phyloP scores from a whole-genome alignment of 2,329 filamentous ascomycete genomes.

The Ceratocystis colombiana region DNA sequence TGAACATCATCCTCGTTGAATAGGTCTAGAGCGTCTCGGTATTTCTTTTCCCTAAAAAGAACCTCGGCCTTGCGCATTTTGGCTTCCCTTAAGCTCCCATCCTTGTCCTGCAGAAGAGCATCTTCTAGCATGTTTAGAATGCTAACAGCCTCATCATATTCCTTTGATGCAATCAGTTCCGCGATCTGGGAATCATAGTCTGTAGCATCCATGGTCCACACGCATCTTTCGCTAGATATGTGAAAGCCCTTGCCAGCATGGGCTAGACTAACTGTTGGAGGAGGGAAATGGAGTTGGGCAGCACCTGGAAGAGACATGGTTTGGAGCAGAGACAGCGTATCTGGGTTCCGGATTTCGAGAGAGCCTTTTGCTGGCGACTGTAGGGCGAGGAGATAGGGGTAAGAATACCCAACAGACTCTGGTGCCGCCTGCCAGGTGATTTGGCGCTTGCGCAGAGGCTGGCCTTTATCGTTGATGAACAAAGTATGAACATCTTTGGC shows the following conservation, averaged over 20 bases:
- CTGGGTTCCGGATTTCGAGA: conserved; percentile 84
- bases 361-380: conserved; percentile 73
- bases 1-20: conserved; percentile 77
- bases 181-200: conserved; percentile 86
- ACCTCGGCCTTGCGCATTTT: conserved; percentile 85
- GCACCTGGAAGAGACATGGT: conserved; percentile 73
- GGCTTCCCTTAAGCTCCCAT: conserved; percentile 67
- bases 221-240: conserved; percentile 77
- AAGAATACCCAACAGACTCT: conserved; percentile 88
- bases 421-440: conserved; percentile 87
- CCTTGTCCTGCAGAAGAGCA: conserved; percentile 75
- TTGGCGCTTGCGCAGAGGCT: conserved; percentile 70
- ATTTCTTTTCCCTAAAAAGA: conserved; percentile 74
- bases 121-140: conserved; percentile 84
- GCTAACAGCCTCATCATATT: conserved; percentile 86
- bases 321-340: conserved; percentile 82
- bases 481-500: conserved; percentile 96
- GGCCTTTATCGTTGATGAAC: conserved; percentile 78
- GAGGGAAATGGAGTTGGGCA: conserved; percentile 77
- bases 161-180: conserved; percentile 61
- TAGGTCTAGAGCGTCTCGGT: conserved; percentile 74
- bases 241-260: conserved; percentile 95
- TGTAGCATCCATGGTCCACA: conserved; percentile 93
- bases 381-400: conserved; percentile 84
- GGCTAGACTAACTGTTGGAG: conserved; percentile 84